A percentile compares a stretch with the other conserved stretches of the same genome.
Evolutionary conservation across 1,284 basidiomycete species (phyloP).

Genomic region (Rhizoctonia solani): DNA sequence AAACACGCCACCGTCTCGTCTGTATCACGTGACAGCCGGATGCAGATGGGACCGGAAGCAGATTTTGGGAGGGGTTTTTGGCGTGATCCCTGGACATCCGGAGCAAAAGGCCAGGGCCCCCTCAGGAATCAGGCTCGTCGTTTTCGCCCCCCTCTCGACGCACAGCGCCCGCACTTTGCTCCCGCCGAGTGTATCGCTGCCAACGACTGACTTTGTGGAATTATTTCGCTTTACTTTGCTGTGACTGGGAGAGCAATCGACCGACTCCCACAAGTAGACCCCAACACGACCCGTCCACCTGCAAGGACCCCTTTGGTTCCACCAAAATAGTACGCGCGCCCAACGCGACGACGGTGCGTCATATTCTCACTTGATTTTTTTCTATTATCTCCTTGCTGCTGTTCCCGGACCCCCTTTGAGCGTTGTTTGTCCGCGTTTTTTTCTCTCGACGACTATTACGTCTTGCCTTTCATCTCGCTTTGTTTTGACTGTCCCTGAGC

Average conservation of each 20-base stretch:
- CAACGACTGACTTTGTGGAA: neutral
- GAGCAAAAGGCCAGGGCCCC: slow-evolving; percentile 18
- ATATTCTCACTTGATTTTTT: neutral
- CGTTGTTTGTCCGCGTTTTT: slow-evolving; percentile 5
- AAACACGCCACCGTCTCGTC: neutral
- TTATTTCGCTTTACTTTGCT: neutral
- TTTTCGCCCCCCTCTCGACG: slow-evolving; percentile 22
- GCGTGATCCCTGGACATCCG: slow-evolving; percentile 5
- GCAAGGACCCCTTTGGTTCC: slow-evolving; percentile 23
- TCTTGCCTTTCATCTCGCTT: slow-evolving; percentile 24
- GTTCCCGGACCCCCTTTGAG: neutral
- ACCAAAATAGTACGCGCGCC: slow-evolving; percentile 29
- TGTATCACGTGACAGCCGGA: slow-evolving; percentile 6
- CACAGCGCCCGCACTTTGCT: slow-evolving; percentile 15
- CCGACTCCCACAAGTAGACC: slow-evolving; percentile 10
- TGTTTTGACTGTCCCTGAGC: neutral
- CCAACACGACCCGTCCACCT: slow-evolving; percentile 32
- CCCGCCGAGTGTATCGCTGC: slow-evolving; percentile 8
- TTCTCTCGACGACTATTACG: slow-evolving; percentile 1
- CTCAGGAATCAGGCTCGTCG: neutral
- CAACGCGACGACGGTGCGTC: slow-evolving; percentile 18
- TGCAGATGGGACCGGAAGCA: slow-evolving; percentile 15
- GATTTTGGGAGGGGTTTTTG: neutral
- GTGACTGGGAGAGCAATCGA: neutral
- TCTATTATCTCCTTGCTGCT: neutral